Conservation (phyloP, 495 filamentous ascomycete species). For the Penicillium argentinense region DNA sequence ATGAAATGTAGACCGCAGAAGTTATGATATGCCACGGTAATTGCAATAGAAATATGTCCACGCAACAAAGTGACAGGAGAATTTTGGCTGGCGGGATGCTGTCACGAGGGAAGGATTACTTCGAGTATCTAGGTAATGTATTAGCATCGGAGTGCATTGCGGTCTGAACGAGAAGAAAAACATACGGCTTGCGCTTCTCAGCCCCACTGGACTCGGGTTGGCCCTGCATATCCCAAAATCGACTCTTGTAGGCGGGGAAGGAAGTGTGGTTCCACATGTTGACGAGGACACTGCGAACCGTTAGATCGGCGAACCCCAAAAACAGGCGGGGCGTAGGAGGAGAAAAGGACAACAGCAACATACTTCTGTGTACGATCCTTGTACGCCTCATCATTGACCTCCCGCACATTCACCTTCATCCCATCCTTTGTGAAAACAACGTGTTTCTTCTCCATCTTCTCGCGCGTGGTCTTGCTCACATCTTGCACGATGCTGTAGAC, state of each 20-base stretch:
- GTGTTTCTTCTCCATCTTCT: slow-evolving; percentile 81
- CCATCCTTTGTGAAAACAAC: slow-evolving; percentile 81
- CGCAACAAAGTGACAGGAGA: too few species aligned
- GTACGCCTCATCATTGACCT: slow-evolving; percentile 73
- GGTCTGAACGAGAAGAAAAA: slow-evolving; percentile 1
- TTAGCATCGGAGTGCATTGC: not conserved
- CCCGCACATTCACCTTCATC: slow-evolving; percentile 76
- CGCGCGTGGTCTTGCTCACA: slow-evolving; percentile 64
- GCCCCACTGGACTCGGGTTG: slow-evolving; percentile 16
- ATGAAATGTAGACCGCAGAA: not conserved
- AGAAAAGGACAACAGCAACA: slow-evolving; percentile 13
- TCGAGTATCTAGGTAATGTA: slow-evolving; percentile 5
- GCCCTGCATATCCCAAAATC: slow-evolving; percentile 53
- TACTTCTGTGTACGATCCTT: slow-evolving; percentile 78
- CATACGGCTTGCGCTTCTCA: slow-evolving; percentile 38
- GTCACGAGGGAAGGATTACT: not conserved
- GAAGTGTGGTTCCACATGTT: slow-evolving; percentile 75
- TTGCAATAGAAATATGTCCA: too few species aligned
- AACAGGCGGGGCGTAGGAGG: not conserved
- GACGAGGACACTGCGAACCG: slow-evolving; percentile 53
- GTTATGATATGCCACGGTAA: too few species aligned
- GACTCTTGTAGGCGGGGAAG: slow-evolving; percentile 58
- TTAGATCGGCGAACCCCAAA: not conserved
- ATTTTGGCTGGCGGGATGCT: not conserved
- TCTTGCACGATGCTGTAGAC: slow-evolving; percentile 69